These are phyloP conservation scores for Nakataea oryzae DNA, from an alignment of 2,329 filamentous ascomycete genomes.

Conservation along the genomic window DNA sequence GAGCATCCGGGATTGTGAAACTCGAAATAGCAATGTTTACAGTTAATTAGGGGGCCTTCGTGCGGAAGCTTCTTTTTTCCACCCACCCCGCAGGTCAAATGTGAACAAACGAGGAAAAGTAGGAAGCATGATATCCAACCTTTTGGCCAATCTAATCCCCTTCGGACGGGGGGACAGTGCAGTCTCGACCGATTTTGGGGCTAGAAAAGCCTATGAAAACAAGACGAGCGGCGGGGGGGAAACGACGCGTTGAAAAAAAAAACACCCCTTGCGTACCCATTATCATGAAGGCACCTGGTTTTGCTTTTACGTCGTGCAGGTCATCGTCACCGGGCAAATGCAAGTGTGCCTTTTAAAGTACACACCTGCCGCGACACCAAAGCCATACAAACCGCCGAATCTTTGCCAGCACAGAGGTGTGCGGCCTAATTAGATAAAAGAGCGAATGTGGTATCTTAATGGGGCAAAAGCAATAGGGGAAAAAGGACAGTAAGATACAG, in stretches of 20 bases:
- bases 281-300: neutral
- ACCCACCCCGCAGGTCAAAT: too few species aligned
- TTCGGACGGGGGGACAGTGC: neutral
- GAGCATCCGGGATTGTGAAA: too few species aligned
- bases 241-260: too few species aligned
- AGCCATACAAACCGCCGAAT: neutral
- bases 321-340: neutral
- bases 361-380: neutral
- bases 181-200: neutral
- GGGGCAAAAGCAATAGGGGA: neutral
- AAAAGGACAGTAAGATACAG: neutral
- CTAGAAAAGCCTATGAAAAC: neutral
- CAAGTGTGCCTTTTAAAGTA: neutral
- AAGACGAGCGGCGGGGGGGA: neutral
- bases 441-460: conserved; percentile 1
- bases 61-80: too few species aligned
- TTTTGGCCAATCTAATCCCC: neutral
- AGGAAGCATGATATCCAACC: too few species aligned
- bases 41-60: too few species aligned
- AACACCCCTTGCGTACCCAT: neutral
- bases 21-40: too few species aligned
- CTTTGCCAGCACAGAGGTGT: neutral
- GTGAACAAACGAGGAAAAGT: neutral
- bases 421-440: neutral
- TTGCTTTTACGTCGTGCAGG: neutral